These are phyloP conservation scores for Tieghemostelium lacteum DNA, from an alignment of 78 protist species.

Conservation along the genomic window DNA sequence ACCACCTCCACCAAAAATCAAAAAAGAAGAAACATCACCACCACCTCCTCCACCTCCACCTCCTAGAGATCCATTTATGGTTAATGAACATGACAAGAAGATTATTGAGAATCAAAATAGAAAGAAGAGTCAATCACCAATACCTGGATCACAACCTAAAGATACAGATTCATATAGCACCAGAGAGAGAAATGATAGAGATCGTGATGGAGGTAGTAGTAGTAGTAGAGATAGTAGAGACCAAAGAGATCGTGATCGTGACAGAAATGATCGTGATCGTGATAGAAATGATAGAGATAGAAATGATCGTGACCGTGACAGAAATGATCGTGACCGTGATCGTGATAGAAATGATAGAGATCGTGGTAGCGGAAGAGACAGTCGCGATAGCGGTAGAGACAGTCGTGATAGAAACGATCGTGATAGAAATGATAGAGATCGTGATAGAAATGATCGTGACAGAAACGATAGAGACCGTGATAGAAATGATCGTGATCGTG, in stretches of 20 bases:
- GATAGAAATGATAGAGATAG: constrained; percentile 23
- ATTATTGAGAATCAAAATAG: constrained; percentile 8
- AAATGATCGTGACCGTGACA: constrained; percentile 13
- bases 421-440: constrained; percentile 13
- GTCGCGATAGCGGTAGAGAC: background rate
- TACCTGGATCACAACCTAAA: background rate
- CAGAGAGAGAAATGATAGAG: constrained; percentile 10
- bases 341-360: constrained; percentile 1
- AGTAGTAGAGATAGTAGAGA: background rate
- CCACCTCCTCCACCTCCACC: constrained; percentile 2
- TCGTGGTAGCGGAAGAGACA: background rate
- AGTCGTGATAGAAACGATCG: background rate
- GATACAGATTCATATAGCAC: background rate
- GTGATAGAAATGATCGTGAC: background rate
- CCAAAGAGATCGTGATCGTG: constrained; percentile 13
- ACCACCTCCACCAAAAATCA: background rate
- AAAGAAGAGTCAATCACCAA: background rate
- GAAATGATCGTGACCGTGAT: constrained; percentile 5
- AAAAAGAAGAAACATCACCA: background rate
- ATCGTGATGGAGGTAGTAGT: constrained; percentile 19
- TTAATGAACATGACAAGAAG: constrained; percentile 31
- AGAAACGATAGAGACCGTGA: constrained; percentile 4
- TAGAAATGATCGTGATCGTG: background rate
- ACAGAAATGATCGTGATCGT: constrained; percentile 30
- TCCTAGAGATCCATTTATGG: constrained; percentile 19